Evolutionary conservation across 768 basidiomycete genomes (phyloP), one percentile per base, ranked within the genome.

Genomic region (Thelephora aurantiotincta): DNA sequence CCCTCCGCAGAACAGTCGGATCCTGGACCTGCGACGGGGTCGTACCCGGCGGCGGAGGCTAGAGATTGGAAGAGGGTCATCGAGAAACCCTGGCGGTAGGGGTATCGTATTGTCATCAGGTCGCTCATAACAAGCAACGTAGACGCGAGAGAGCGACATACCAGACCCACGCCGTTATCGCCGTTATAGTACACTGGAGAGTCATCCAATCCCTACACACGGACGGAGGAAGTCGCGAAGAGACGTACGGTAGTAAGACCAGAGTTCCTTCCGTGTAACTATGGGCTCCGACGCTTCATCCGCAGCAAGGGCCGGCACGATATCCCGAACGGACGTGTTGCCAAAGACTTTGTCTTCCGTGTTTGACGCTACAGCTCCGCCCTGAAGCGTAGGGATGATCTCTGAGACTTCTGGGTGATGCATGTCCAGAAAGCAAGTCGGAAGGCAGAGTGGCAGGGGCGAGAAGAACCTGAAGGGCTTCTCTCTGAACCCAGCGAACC

Each of bases 111-210:
- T n/a, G n/a, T n/a, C n/a, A n/a, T n/a, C n/a, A n/a, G 16, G 16
- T 18, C 13, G 7, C 22, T 42, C 38, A 11, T 3, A 26, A 14
- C 11, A 6, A 34, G 3, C 13, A 11, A 11, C n/a, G 16, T 36
- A 16, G n/a, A n/a, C n/a, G n/a, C n/a, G n/a, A n/a, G n/a, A n/a
- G n/a, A n/a, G 12, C 9, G 2, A 50, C 62, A 26, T 34, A 51
- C 73, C 72, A 16, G 70, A 81, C 30, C 82, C 82, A 16, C n/a
- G 53, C 82, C 82, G 60, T 84, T 86, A 52, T 86, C 77, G 46
- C 84, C 85, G 49, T 87, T 89, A 62, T 79, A 83, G 57, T 87
- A 87, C 49, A 87, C 85, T 88, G 46, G 42, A 18, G 11, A 47
- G 19, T 37, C 36, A 19, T 37, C 19, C 14, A 13, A 19, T 2